Base-by-base conservation (phyloP, 345 rosid species). In the Linum lewisii region DNA sequence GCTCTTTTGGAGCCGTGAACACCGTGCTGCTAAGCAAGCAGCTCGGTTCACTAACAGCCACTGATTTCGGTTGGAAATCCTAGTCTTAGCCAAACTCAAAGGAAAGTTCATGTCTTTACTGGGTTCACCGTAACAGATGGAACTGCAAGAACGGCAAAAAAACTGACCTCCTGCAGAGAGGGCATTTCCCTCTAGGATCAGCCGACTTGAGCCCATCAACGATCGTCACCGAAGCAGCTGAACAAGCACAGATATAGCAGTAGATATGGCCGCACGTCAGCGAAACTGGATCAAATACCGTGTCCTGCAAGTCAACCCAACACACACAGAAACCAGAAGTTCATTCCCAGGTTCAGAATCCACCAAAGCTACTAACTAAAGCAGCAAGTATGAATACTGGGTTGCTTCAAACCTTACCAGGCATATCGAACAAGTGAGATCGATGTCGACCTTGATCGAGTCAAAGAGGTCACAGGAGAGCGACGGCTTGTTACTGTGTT, bases 221-320 rank as follows among this genome's bases (percentile, higher is more conserved):
- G 60, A 83, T 75, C 20, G 68, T 89, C 53, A 93, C 89, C 5
- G 93, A 81, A 63, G 97, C 97, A 79, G 99, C 91, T 54, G 95
- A 83, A 76, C 94, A 93, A 72, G 97, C 91, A 70, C 99, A 93
- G 75, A 83, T 77, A 70, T 82, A 78, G 83, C 99, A 88, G 75
- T 83, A 88, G 68, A 88, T 93, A 69, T 93, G 99, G 67, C 97
- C 97, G 19, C 97, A 93, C 9, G 85, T 74, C 44, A 93, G 77
- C 58, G 97, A 78, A 61, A 93, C 87, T 21, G 97, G 82, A 78
- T 93, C 95, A 60, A 93, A 93, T 49, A 93, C 95, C 0, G 91
- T 83, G 21, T 93, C 97, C 99, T 88, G 89, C 63, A 59, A 61
- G 5, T 29, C 7, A 0, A 29, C 32, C 23, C 59, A 57, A 21